Evolutionary conservation across 1,139 yeast species (phyloP).

Genomic region (Candida tetrigidarum): DNA sequence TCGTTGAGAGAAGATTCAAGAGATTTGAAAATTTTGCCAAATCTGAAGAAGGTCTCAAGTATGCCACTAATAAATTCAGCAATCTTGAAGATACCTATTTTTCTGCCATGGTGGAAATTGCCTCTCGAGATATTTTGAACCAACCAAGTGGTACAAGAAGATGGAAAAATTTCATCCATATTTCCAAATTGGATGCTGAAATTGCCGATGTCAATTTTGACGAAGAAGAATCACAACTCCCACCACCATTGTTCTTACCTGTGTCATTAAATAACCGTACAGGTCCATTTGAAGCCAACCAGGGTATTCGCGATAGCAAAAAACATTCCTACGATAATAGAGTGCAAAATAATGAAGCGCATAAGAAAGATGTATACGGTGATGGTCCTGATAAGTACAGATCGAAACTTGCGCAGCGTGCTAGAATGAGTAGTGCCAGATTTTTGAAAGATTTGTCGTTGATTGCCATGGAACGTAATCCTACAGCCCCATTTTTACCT

Average conservation of each 20-base stretch:
- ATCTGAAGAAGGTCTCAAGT: conserved; percentile 44
- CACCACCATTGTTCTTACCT: conserved; percentile 47
- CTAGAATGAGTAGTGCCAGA: conserved; percentile 56
- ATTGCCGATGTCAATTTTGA: conserved; percentile 30
- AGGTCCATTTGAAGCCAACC: conserved; percentile 73
- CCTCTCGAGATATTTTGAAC: conserved; percentile 66
- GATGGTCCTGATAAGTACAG: conserved; percentile 69
- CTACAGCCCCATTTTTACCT: conserved; percentile 53
- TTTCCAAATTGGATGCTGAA: conserved; percentile 20
- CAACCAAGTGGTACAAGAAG: conserved; percentile 47
- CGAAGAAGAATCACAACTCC: conserved; percentile 31
- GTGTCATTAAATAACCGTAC: conserved; percentile 86
- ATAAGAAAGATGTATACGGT: conserved; percentile 76
- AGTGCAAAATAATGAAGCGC: conserved; percentile 67
- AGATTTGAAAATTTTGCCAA: conserved; percentile 61
- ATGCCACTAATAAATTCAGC: conserved; percentile 46
- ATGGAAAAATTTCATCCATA: conserved; percentile 48
- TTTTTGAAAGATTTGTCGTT: conserved; percentile 60
- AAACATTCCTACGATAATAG: conserved; percentile 81
- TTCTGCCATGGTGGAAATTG: conserved; percentile 77
- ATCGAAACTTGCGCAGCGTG: conserved; percentile 45
- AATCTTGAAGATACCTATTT: conserved; percentile 35
- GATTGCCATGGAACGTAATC: conserved; percentile 44
- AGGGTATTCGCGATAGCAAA: conserved; percentile 84
- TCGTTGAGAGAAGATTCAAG: conserved; percentile 76